Conservation (phyloP, 164 flowering plant species). For the Aristolochia fimbriata region DNA sequence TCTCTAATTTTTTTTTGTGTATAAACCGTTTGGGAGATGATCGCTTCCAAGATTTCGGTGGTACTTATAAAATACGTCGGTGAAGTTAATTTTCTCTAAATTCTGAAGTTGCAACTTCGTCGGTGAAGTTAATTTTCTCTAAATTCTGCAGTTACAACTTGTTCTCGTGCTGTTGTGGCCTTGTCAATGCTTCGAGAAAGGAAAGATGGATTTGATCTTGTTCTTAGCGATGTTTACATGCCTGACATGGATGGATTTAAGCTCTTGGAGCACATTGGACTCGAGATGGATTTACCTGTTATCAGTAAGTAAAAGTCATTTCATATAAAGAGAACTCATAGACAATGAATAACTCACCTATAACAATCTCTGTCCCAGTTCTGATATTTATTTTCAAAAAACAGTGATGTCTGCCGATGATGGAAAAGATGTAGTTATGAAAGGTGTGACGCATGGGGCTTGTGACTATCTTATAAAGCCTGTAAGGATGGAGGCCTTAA, state of each 20-base stretch:
- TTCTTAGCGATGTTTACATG: slow-evolving; percentile 28
- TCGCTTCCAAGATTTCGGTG: no score
- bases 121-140: not conserved
- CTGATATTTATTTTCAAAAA: not conserved
- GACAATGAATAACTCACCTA: no score
- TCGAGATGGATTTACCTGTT: slow-evolving; percentile 28
- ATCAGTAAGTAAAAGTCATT: slow-evolving; percentile 14
- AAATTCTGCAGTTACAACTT: slow-evolving; percentile 22
- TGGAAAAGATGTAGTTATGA: slow-evolving; percentile 67
- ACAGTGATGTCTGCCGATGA: slow-evolving; percentile 98
- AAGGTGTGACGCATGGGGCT: slow-evolving; percentile 93
- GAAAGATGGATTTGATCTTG: slow-evolving; percentile 24
- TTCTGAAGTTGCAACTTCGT: slow-evolving; percentile 21
- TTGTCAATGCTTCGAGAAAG: slow-evolving; percentile 18
- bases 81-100: not conserved
- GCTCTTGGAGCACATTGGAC: slow-evolving; percentile 22
- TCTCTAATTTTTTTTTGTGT: not conserved
- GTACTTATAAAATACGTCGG: not conserved
- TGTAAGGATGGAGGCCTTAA: slow-evolving; percentile 72
- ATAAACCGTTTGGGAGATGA: not conserved
- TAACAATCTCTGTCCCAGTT: not conserved
- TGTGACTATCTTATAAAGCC: slow-evolving; percentile 92
- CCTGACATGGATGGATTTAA: slow-evolving; percentile 32
- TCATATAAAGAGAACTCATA: not conserved
- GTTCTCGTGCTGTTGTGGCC: slow-evolving; percentile 20